These are phyloP conservation scores for Brasenia schreberi DNA, from an alignment of 164 flowering plant species.

Conservation along the genomic window DNA sequence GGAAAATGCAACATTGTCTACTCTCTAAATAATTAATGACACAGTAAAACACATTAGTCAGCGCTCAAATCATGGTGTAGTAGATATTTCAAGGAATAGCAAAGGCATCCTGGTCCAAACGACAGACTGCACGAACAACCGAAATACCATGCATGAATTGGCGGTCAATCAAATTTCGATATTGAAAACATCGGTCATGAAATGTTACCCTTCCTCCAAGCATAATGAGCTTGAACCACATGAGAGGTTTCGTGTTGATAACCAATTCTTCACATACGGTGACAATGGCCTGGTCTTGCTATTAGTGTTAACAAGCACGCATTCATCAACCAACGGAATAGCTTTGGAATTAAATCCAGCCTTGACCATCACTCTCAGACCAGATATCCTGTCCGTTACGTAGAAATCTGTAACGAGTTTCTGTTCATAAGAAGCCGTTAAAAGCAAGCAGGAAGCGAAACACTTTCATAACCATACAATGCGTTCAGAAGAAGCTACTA, in stretches of 20 bases:
- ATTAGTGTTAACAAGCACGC: constrained; percentile 33
- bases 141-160: background rate
- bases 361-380: constrained; percentile 44
- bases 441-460: background rate
- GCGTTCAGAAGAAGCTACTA: no score
- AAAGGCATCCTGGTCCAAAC: background rate
- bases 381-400: constrained; percentile 47
- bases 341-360: constrained; percentile 48
- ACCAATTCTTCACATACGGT: constrained; percentile 41
- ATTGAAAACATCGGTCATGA: no score
- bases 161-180: no score
- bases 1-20: background rate
- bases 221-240: constrained; percentile 28
- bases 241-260: constrained; percentile 39
- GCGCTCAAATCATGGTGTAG: no score
- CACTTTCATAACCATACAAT: no score
- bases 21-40: background rate
- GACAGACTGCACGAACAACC: background rate
- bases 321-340: constrained; percentile 34
- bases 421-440: constrained; percentile 24
- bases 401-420: constrained; percentile 54
- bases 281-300: constrained; percentile 25
- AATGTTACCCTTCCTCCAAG: constrained; percentile 50
- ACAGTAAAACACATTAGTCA: no score
- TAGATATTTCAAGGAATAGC: background rate